Evolutionary conservation across 2,329 filamentous ascomycete genomes (phyloP), one percentile per base, ranked within the genome.

Genomic region (Gaeumannomyces sp.): DNA sequence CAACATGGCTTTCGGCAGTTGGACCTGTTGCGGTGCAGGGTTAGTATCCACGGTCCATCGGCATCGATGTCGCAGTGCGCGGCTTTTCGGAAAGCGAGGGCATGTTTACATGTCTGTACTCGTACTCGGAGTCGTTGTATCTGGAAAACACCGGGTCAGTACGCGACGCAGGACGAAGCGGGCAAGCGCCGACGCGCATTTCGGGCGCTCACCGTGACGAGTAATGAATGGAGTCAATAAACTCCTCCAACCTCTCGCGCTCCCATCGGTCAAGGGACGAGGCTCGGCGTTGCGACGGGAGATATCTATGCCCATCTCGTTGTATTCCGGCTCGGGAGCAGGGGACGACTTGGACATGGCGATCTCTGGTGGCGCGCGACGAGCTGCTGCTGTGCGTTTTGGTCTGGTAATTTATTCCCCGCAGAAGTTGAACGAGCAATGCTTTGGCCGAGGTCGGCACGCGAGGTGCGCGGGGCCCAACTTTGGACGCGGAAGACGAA

Each of bases 1-100:
- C 69, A 99, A 88, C 95, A 99, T 99, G 71, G 92, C 89, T 80
- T 99, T 99, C 59, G 95, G 95, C 35, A 99, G 87, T 78, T 97
- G 93, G 66, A 99, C 61, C 61, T 63, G 27, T 27, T 27, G 28
- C 4, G 33, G 33, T 7, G 28, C 8, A 29, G 45, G 45, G 22
- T 53, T 53, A 53, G 45, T 22, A 22, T 53, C 45, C 22, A 22
- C n/a, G 45, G 45, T 2, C 45, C 45, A n/a, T 10, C 25, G 22
- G 45, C 45, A 5, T 19, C 45, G 14, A 8, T n/a, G 22, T 25
- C 45, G 45, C 8, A 13, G 25, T 28, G 60, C 27, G 33, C 45
- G 11, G 33, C 19, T 22, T 13, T 25, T 27, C 33, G 22, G 11
- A 19, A 14, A 50, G 45, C 22, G 8, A 61, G 35, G 27, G 14